Conservation (phyloP, 345 rosid genomes). For the Populus euphratica region DNA sequence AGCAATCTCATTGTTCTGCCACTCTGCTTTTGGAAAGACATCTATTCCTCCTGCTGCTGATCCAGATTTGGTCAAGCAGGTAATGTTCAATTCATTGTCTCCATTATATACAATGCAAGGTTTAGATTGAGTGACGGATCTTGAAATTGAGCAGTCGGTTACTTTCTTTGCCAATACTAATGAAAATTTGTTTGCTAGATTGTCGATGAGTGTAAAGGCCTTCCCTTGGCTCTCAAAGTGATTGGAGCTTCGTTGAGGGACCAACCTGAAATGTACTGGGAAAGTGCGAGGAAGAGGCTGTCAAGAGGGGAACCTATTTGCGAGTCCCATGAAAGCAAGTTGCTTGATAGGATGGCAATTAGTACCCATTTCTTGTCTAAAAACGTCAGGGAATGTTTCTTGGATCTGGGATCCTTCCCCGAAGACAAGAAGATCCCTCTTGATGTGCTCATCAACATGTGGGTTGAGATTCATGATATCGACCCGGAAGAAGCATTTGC, state of each 20-base stretch:
- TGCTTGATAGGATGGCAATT: constrained; percentile 72
- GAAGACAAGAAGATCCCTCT: constrained; percentile 93
- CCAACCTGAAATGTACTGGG: constrained; percentile 65
- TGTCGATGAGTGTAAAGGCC: constrained; percentile 79
- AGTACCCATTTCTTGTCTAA: constrained; percentile 49
- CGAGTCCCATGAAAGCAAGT: constrained; percentile 63
- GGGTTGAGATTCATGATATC: constrained; percentile 70
- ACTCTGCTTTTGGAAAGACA: constrained; percentile 66
- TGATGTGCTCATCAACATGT: constrained; percentile 77
- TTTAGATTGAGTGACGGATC: neutral
- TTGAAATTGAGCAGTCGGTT: neutral
- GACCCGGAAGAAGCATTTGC: constrained; percentile 63
- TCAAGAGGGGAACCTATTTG: constrained; percentile 67
- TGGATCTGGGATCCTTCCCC: constrained; percentile 93
- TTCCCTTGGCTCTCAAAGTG: constrained; percentile 94
- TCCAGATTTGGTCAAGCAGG: constrained; percentile 61
- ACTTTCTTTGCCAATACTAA: constrained; percentile 4
- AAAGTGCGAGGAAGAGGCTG: constrained; percentile 56
- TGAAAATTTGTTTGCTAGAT: constrained; percentile 39
- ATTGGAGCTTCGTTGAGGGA: constrained; percentile 73
- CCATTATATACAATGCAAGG: neutral
- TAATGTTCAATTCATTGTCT: constrained; percentile 13
- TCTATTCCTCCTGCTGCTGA: constrained; percentile 52
- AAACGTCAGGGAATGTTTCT: constrained; percentile 64
- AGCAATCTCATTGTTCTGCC: constrained; percentile 65